These are phyloP conservation scores for Ceratocystis ficicola DNA, from an alignment of 2,329 filamentous ascomycete genomes.

Conservation along the genomic window DNA sequence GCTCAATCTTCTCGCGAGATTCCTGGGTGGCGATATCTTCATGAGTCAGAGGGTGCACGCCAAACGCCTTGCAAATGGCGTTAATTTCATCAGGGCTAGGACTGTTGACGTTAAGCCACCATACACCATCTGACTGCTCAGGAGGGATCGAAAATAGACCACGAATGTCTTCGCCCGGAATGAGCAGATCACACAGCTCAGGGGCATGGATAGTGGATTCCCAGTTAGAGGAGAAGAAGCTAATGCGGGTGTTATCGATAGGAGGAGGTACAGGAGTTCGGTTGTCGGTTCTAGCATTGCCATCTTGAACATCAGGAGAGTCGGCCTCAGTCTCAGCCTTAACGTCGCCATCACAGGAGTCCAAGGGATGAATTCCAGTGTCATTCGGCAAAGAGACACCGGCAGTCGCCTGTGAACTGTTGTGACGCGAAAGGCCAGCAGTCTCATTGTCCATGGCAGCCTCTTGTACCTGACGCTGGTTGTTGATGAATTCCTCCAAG, in stretches of 20 bases:
- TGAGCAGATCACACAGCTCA: slow-evolving; percentile 74
- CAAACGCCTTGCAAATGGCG: slow-evolving; percentile 84
- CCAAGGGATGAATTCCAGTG: background rate
- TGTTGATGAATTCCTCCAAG: slow-evolving; percentile 77
- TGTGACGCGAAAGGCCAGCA: slow-evolving; percentile 25
- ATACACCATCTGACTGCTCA: slow-evolving; percentile 64
- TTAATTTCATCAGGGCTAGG: slow-evolving; percentile 80
- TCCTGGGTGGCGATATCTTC: slow-evolving; percentile 96
- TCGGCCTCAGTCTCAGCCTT: slow-evolving; percentile 29
- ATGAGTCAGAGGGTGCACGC: slow-evolving; percentile 85
- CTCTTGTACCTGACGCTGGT: slow-evolving; percentile 34
- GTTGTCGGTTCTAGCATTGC: slow-evolving; percentile 19
- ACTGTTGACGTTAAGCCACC: slow-evolving; percentile 94
- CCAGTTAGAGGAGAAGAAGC: slow-evolving; percentile 91
- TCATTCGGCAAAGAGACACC: background rate
- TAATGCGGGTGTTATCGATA: slow-evolving; percentile 67
- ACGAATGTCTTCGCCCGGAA: slow-evolving; percentile 79
- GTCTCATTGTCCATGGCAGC: slow-evolving; percentile 25
- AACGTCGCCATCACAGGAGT: slow-evolving; percentile 4
- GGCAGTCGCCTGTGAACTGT: slow-evolving; percentile 29
- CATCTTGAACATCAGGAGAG: slow-evolving; percentile 30
- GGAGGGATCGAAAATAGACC: slow-evolving; percentile 65
- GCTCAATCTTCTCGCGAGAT: slow-evolving; percentile 92
- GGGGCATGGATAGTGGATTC: slow-evolving; percentile 87
- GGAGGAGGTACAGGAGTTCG: slow-evolving; percentile 28